Evolutionary conservation across 2,329 filamentous ascomycete species (phyloP).

Genomic region (Ilyonectria sp.): DNA sequence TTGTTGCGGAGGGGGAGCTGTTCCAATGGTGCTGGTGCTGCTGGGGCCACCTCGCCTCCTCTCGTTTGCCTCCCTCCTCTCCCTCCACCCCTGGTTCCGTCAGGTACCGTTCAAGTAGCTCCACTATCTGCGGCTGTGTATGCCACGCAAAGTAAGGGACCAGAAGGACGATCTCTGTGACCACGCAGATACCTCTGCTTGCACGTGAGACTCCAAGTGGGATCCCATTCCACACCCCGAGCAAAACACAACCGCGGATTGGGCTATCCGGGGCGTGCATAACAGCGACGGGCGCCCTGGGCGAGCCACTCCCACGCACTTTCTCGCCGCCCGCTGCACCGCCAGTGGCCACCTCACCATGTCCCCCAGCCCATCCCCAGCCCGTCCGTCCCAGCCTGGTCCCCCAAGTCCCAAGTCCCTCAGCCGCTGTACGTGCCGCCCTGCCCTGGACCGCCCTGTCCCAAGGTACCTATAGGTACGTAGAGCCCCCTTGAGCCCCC

Average conservation of each 20-base stretch:
- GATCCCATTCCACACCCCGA: constrained; percentile 29
- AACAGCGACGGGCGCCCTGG: constrained; percentile 26
- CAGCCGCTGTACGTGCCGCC: background rate
- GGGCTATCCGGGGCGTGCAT: constrained; percentile 28
- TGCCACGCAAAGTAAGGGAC: background rate
- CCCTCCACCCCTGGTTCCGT: background rate
- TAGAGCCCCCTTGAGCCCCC: constrained; percentile 25
- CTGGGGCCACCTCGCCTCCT: constrained; percentile 17
- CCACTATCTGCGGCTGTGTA: constrained; percentile 5
- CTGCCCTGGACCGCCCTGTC: constrained; percentile 20
- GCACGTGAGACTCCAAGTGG: constrained; percentile 32
- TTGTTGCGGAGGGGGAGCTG: constrained; percentile 7
- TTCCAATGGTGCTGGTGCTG: background rate
- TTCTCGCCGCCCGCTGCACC: constrained; percentile 6
- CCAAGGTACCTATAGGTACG: constrained; percentile 25
- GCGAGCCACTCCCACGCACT: constrained; percentile 6
- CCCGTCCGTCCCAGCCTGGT: constrained; percentile 10
- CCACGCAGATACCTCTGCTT: constrained; percentile 24
- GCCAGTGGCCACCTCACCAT: constrained; percentile 22
- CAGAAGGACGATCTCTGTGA: constrained; percentile 8
- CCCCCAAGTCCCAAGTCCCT: background rate
- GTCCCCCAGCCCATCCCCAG: constrained; percentile 13
- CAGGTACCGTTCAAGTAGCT: constrained; percentile 14
- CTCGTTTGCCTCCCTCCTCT: background rate
- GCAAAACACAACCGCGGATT: constrained; percentile 23